Base-by-base conservation (phyloP, 164 flowering plant species). In the Macadamia integrifolia region DNA sequence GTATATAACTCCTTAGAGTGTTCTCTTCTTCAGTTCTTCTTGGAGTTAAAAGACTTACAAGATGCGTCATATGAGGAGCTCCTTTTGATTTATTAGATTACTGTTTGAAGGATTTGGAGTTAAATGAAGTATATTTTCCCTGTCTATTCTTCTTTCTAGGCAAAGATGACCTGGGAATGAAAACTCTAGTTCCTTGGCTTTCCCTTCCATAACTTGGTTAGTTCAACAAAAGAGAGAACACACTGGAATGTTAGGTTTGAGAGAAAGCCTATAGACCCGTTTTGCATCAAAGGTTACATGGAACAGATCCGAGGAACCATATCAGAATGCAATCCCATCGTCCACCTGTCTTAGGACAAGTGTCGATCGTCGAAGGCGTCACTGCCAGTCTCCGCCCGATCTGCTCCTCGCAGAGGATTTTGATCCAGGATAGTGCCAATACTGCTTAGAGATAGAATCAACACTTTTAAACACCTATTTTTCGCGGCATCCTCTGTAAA, bases 151-250 rank as follows among this genome's bases (percentile, higher is more conserved):
- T 88, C 75, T 88, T 88, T 78, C 86, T 80, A 0, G 87, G 85
- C 58, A 75, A 79, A 0, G 86, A 78, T 0, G 86, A 83, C 65
- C 72, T 81, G 13, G 98, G 98, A 59, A 92, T 92, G 73, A 92
- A 92, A 43, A 92, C 98, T 29, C 98, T 96, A 0, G 98, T 92
- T 44, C 98, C 98, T 75, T 86, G 86, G 84, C 86, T 82, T 60
- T 83, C 88, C 61, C 86, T 71, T 72, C 69, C 69, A 76, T 75
- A 75, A 28, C 9, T 75, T 59, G 82, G 88, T 46, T 88, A 80
- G 40, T 81, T 73, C 9, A 72, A 17, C 55, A 72, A 52, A 15
- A 79, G 78, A 13, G 81, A 59, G 40, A 75, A 86, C 55, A 75
- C 58, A 3, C 64, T 62, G 44, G 83, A 78, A 43, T 75, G 77